Evolutionary conservation across 495 filamentous ascomycete genomes (phyloP).

Genomic region (Cladorrhinum samala): DNA sequence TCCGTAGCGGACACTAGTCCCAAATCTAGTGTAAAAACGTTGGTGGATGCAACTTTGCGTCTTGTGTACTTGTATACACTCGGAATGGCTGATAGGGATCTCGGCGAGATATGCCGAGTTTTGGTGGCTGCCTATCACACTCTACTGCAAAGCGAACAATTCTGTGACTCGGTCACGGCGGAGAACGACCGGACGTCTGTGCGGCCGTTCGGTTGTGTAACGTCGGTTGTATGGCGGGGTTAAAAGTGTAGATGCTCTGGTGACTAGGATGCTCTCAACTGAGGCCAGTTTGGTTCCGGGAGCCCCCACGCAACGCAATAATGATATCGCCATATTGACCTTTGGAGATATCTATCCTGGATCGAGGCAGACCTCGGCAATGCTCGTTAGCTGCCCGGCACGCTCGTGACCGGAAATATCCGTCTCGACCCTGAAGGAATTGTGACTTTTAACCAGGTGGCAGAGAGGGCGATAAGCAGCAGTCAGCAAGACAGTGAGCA

Average conservation of each 20-base stretch:
- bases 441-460: background rate
- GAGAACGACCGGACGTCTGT: background rate
- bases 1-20: background rate
- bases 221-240: background rate
- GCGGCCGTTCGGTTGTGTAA: background rate
- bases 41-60: too few relatives aligned
- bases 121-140: too few relatives aligned
- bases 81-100: background rate
- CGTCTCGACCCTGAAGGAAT: background rate
- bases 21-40: too few relatives aligned
- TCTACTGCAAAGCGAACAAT: too few relatives aligned
- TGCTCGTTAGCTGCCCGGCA: background rate
- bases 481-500: background rate
- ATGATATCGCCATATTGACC: background rate
- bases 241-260: too few relatives aligned
- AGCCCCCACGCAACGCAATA: background rate
- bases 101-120: background rate
- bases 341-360: background rate
- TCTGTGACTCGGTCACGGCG: background rate
- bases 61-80: too few relatives aligned
- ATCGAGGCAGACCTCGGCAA: background rate
- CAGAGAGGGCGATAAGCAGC: background rate
- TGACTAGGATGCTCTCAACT: too few relatives aligned
- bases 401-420: background rate
- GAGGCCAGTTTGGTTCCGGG: background rate